Conservation (phyloP, 2,329 filamentous ascomycete species). For the Stachybotrys chlorohalonatus region DNA sequence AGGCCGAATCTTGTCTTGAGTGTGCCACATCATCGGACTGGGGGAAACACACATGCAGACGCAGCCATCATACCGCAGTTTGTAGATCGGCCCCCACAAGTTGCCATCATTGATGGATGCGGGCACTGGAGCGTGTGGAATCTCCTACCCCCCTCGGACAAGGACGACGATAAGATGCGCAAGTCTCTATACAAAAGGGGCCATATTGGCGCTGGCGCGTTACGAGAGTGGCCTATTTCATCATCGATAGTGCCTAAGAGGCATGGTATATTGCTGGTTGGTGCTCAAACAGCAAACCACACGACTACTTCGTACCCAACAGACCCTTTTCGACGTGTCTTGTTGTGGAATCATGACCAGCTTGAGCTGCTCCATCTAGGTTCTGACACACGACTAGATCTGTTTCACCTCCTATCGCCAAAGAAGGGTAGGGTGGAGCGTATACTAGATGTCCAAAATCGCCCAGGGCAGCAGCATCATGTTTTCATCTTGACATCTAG, state of each 20-base stretch:
- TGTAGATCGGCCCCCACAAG: constrained; percentile 42
- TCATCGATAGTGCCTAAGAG: constrained; percentile 21
- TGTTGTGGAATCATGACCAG: constrained; percentile 22
- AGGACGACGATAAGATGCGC: not conserved
- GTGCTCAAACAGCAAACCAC: constrained; percentile 3
- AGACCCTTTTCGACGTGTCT: not conserved
- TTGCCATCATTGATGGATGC: constrained; percentile 56
- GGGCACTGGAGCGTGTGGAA: constrained; percentile 65
- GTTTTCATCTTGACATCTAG: constrained; percentile 50
- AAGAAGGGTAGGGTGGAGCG: constrained; percentile 18
- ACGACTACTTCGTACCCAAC: not conserved
- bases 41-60: constrained; percentile 49
- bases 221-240: constrained; percentile 20
- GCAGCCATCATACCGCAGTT: constrained; percentile 52
- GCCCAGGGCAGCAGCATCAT: constrained; percentile 35
- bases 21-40: constrained; percentile 43
- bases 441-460: constrained; percentile 48
- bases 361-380: constrained; percentile 27
- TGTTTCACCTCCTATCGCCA: constrained; percentile 15
- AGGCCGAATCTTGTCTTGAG: constrained; percentile 44
- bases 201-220: constrained; percentile 30
- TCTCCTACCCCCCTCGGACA: constrained; percentile 27
- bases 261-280: constrained; percentile 35
- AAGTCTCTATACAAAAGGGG: constrained; percentile 27
- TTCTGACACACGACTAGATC: constrained; percentile 16